A percentile compares a stretch with the other conserved stretches of the same genome.
Evolutionary conservation across 805 yeast species (phyloP).

Genomic region (Blastobotrys americana): DNA sequence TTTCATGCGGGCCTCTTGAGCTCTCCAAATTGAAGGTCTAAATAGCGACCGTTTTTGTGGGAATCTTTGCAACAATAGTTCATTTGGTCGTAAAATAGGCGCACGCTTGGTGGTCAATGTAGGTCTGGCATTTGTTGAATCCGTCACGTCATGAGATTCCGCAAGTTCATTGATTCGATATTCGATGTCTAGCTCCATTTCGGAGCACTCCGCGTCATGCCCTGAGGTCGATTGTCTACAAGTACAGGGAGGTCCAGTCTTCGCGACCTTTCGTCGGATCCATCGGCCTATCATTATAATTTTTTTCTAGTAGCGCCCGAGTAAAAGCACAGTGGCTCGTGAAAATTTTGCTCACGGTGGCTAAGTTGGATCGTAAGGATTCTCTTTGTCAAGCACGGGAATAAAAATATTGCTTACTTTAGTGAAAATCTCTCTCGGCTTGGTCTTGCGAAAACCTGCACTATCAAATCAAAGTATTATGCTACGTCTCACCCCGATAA

Average conservation of each 20-base stretch:
- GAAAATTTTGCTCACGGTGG: too few species aligned
- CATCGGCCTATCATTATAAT: not conserved
- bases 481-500: too few species aligned
- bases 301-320: too few species aligned
- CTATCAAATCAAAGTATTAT: too few species aligned
- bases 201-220: not conserved
- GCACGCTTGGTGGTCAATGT: not conserved
- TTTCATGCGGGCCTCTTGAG: conserved; percentile 11
- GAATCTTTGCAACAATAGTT: conserved; percentile 23
- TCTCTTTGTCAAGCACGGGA: too few species aligned
- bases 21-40: conserved; percentile 9
- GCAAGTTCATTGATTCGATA: not conserved
- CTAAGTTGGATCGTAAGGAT: too few species aligned
- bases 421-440: too few species aligned
- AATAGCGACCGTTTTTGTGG: conserved; percentile 18
- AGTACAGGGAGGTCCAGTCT: not conserved
- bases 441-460: too few species aligned
- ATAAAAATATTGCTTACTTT: too few species aligned
- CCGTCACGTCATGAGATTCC: too few species aligned
- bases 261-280: not conserved
- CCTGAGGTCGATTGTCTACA: not conserved
- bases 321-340: too few species aligned
- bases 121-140: not conserved
- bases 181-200: not conserved
- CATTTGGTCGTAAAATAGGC: conserved; percentile 28